Percentiles rank a stretch among this genome's conserved stretches.
Conservation (phyloP, 1,284 basidiomycete species). For the Earliella scabrosa region DNA sequence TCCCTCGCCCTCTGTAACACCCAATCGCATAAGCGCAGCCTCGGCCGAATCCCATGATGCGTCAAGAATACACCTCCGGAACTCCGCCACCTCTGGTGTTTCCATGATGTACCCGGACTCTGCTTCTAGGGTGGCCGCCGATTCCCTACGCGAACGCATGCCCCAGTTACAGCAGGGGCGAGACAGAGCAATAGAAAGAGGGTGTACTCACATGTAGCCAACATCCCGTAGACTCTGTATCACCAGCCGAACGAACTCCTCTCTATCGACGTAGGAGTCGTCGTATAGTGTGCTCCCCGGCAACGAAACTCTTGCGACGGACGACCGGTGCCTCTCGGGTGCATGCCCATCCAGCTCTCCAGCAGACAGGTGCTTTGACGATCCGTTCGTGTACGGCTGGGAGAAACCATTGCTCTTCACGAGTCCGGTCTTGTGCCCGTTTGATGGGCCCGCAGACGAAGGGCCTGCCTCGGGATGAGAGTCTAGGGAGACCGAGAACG, state of each 20-base stretch:
- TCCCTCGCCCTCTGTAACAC: conserved; percentile 66
- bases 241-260: conserved; percentile 91
- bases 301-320: conserved; percentile 61
- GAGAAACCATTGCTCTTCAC: conserved; percentile 39
- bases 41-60: conserved; percentile 89
- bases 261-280: conserved; percentile 79
- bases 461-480: conserved; percentile 54
- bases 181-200: conserved; percentile 11
- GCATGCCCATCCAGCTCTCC: conserved; percentile 41
- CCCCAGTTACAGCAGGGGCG: conserved; percentile 12
- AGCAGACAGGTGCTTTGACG: conserved; percentile 37
- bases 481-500: conserved; percentile 52
- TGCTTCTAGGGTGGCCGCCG: conserved; percentile 85
- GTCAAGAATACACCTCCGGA: conserved; percentile 81
- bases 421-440: conserved; percentile 48
- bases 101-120: conserved; percentile 95
- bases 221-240: conserved; percentile 92
- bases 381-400: conserved; percentile 36
- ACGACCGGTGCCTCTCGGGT: conserved; percentile 48
- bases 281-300: conserved; percentile 76
- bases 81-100: conserved; percentile 76
- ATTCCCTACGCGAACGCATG: conserved; percentile 60
- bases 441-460: conserved; percentile 51
- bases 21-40: conserved; percentile 68
- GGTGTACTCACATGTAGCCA: conserved; percentile 82